A percentile compares a stretch with the other conserved stretches of the same genome.
Evolutionary conservation across 2,329 filamentous ascomycete genomes (phyloP).

Genomic region (Aspergillaceae sp.): DNA sequence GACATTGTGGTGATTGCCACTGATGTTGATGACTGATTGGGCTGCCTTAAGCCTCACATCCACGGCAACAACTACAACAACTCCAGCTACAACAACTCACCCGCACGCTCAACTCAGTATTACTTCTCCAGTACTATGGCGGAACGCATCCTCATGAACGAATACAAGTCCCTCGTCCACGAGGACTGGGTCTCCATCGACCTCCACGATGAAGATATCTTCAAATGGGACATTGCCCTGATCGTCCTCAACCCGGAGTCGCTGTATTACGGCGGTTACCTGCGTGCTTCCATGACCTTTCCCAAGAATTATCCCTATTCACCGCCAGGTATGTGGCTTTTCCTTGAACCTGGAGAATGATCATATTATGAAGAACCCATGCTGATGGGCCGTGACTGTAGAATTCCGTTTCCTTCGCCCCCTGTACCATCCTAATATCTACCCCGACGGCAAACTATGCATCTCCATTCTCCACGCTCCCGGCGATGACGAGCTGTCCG

Average conservation of each 20-base stretch:
- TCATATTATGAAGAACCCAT: too few species aligned
- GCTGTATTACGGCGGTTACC: constrained; percentile 85
- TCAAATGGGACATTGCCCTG: constrained; percentile 78
- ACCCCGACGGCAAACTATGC: constrained; percentile 80
- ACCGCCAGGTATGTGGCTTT: constrained; percentile 54
- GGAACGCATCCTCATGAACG: constrained; percentile 79
- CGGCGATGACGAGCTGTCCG: constrained; percentile 86
- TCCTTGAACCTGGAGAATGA: background rate
- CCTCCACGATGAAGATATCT: constrained; percentile 71
- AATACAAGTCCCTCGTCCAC: constrained; percentile 71
- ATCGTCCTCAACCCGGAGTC: constrained; percentile 92
- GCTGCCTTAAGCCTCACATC: background rate
- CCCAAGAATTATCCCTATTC: constrained; percentile 80
- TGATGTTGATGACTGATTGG: background rate
- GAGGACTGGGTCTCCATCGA: constrained; percentile 94
- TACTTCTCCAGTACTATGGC: constrained; percentile 36
- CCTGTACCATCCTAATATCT: constrained; percentile 90
- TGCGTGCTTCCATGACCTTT: constrained; percentile 83
- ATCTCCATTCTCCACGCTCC: constrained; percentile 93
- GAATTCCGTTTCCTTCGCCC: constrained; percentile 75
- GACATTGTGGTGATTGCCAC: too few species aligned
- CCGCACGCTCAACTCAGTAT: too few species aligned
- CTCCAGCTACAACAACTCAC: background rate
- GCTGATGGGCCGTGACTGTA: constrained; percentile 10
- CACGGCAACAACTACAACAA: background rate